Conservation (phyloP, 2,329 filamentous ascomycete species). For the Stagonosporopsis rhizophila region DNA sequence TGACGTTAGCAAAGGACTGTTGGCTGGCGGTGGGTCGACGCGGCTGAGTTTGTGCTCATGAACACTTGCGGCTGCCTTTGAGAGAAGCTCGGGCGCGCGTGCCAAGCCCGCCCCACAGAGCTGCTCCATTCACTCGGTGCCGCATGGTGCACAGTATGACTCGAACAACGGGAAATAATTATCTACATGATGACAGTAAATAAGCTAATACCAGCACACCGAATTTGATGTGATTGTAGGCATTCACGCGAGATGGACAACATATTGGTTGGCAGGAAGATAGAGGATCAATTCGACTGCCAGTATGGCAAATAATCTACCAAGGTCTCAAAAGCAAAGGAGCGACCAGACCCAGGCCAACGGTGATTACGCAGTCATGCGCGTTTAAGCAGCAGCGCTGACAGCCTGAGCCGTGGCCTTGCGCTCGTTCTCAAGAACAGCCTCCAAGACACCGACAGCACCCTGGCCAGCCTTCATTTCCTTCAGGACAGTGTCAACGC, state of each 20-base stretch:
- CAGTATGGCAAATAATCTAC: conserved; percentile 5
- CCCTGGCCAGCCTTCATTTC: conserved; percentile 62
- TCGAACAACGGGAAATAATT: too few relatives aligned
- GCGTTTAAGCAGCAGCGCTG: conserved; percentile 49
- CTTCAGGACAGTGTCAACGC: conserved; percentile 62
- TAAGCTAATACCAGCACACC: not conserved
- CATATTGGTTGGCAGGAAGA: conserved; percentile 4
- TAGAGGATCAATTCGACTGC: conserved; percentile 15
- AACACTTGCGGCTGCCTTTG: conserved; percentile 15
- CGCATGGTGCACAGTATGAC: not conserved
- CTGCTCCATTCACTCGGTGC: conserved; percentile 3
- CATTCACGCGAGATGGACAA: not conserved
- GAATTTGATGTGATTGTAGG: not conserved
- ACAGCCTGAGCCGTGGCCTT: conserved; percentile 53
- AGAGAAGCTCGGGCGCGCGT: conserved; percentile 21
- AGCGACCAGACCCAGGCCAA: conserved; percentile 39
- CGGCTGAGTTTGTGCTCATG: conserved; percentile 24
- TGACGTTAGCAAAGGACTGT: conserved; percentile 16
- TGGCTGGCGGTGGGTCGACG: conserved; percentile 23
- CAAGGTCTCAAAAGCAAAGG: conserved; percentile 38
- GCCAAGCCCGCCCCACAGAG: conserved; percentile 16
- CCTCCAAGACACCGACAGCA: conserved; percentile 56
- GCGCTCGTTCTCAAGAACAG: conserved; percentile 56
- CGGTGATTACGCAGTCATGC: not conserved
- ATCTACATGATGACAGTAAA: too few relatives aligned